Base-by-base conservation (phyloP, 2,329 filamentous ascomycete genomes). In the Sporothrix brunneoviolacea region DNA sequence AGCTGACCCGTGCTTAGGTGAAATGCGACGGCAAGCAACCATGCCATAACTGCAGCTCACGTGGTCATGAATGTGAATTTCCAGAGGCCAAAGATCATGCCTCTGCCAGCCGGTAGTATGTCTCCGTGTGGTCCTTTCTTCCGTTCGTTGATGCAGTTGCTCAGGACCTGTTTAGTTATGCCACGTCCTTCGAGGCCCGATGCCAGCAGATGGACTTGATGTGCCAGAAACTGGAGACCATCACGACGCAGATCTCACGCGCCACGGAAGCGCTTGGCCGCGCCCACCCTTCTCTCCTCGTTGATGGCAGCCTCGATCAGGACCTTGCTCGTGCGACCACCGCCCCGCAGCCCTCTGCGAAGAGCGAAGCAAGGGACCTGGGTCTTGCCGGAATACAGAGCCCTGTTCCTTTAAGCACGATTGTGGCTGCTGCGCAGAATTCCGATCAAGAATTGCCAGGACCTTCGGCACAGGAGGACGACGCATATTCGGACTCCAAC, bases 11-110 rank as follows among this genome's bases (percentile, higher is more conserved):
- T 36, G 18, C 22, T 9, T 35, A 62, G 60, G 54, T 62, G 13
- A 62, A 62, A 50, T 62, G 60, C 36, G 59, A 62, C 21, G 60
- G 60, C 12, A 57, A 58, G 19, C 47, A 55, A n/a, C 58, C 59
- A 3, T 62, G 60, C 42, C 50, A 57, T 42, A 61, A 59, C 7
- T 61, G 60, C 41, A 56, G 50, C 44, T 60, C 58, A 2, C 56
- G 60, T 3, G 54, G 54, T 4, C 53, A 55, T 18, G 5, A 39
- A 0, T 62, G 60, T 42, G 56, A 57, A 32, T 60, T 57, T 18
- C 57, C 59, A 1, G 58, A 50, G 15, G 51, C 48, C 37, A 58
- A 58, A 21, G 58, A 61, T 48, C 57, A 62, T 44, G 60, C 58
- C 0, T 59, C 60, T 32, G 53, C 54, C 21, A 60, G 53, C 12